These are phyloP conservation scores for Lentinula sp. DNA, from an alignment of 768 basidiomycete genomes.

Conservation along the genomic window DNA sequence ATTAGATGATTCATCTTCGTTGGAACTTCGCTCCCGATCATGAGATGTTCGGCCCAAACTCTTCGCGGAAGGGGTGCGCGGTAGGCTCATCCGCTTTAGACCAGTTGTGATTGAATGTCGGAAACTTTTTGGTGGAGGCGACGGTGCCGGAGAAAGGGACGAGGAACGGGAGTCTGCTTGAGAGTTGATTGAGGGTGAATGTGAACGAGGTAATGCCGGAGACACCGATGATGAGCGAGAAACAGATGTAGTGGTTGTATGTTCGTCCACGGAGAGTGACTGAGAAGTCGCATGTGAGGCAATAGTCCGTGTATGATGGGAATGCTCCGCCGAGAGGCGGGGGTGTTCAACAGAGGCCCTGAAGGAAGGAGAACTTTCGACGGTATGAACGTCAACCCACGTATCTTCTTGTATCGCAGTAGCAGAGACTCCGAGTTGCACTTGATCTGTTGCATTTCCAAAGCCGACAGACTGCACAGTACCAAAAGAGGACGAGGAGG, in stretches of 20 bases:
- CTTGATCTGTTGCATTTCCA: not conserved
- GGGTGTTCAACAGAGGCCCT: not conserved
- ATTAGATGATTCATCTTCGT: not conserved
- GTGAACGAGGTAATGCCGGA: slow-evolving; percentile 5
- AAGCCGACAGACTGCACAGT: slow-evolving; percentile 17
- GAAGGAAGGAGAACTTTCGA: not conserved
- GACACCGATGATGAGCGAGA: slow-evolving; percentile 14
- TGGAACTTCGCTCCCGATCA: not conserved
- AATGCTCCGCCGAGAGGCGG: slow-evolving; percentile 14
- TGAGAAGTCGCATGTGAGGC: slow-evolving; percentile 12
- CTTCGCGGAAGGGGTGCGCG: slow-evolving; percentile 1
- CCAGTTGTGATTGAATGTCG: slow-evolving; percentile 39
- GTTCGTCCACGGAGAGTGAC: slow-evolving; percentile 3
- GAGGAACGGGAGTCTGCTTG: not conserved
- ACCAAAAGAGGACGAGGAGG: slow-evolving; percentile 16
- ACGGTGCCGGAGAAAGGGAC: not conserved
- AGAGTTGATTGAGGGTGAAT: not conserved
- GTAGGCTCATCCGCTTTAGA: slow-evolving; percentile 40
- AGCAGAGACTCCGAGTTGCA: not conserved
- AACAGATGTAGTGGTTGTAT: slow-evolving; percentile 5
- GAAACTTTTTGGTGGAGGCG: slow-evolving; percentile 43
- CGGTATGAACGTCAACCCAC: slow-evolving; percentile 5
- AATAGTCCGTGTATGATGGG: slow-evolving; percentile 1
- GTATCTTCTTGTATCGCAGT: not conserved
- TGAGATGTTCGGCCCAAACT: not conserved